Evolutionary conservation across 2,329 filamentous ascomycete species (phyloP), one percentile per base, ranked within the genome.

Genomic region (Drechslerella stenobrocha): DNA sequence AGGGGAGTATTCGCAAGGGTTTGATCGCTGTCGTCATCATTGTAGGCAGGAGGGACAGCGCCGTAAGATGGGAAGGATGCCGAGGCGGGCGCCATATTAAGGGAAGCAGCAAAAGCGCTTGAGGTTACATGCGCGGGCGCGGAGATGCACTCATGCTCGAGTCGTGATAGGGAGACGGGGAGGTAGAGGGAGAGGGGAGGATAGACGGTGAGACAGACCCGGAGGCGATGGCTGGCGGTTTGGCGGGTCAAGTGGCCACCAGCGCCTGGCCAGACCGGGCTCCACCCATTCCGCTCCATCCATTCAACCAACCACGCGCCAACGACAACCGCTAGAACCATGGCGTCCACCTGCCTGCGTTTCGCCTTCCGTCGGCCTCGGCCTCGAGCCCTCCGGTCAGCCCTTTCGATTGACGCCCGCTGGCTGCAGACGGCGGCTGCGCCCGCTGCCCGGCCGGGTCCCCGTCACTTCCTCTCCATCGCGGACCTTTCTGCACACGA

Each of bases 391-490:
- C 47, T 48, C 9, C 57, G 37, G 30, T 35, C 45, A n/a, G 23
- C 34, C 23, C 22, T 52, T 3, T 18, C 37, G 13, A n/a, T 6
- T 44, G 34, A 32, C 5, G 11, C 34, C 18, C 34, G 34, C 22
- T 18, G 8, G 32, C 18, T 59, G 32, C 53, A 59, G 48, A 66
- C 61, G 18, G 13, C 20, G 11, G 32, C 37, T 13, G 28, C 47
- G 22, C 26, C 37, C 3, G 35, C 35, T 15, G 18, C 56, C 6
- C 13, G 18, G 15, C 34, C 13, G 13, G 79, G 83, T 18, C 88
- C 90, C 48, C 87, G 93, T 71, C 92, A 97, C 81, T 81, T 98
- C 52, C 86, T 96, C 78, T 95, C 90, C 56, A 96, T 96, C 74
- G 85, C 86, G 53, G 91, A 98, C 75, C 82, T 98, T 63, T 86